Evolutionary conservation across 129 eudicot genomes (phyloP), one percentile per base, ranked within the genome.

Genomic region (Saussurea involucrata): DNA sequence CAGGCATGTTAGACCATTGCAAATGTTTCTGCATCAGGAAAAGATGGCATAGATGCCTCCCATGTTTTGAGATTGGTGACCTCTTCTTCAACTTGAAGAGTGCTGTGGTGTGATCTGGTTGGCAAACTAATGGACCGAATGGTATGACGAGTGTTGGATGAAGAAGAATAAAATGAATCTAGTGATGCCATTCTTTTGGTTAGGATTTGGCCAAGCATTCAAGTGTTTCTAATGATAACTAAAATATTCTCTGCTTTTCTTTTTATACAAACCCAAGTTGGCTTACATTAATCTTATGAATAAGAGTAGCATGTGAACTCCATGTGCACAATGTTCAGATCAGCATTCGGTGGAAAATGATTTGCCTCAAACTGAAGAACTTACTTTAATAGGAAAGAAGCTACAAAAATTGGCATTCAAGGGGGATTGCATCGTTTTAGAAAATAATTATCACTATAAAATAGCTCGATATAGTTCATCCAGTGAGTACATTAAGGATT

Each of bases 401-500:
- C 60, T 49, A 49, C 60, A 49, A 49, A 49, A 49, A 49, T 15
- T 49, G 60, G 60, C 60, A 49, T 49, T 49, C 55, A 42, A 42
- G n/a, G 60, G 60, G 8, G 60, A 13, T 49, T 49, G 21, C 60
- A 49, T 49, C 8, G 7, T 49, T 49, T 49, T 49, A 15, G 60
- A 49, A 49, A 49, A 13, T 2, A 15, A 49, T 5, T 17, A 17
- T 1, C 60, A 49, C 8, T 49, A 49, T 24, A 34, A 42, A 22
- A 8, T 24, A 24, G n/a, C 20, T 44, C 32, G 63, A 46, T 73
- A 73, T 55, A 66, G 0, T 2, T 67, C 70, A 85, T 64, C 58
- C 49, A 58, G 79, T 75, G 18, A 82, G 82, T 57, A 85, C 82
- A 82, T 85, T 85, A 42, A 85, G 86, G 69, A 85, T 71, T 15